Percentiles rank a stretch among this genome's conserved stretches.
Evolutionary conservation across 2,329 filamentous ascomycete species (phyloP).

Genomic region (Diaporthe sp.): DNA sequence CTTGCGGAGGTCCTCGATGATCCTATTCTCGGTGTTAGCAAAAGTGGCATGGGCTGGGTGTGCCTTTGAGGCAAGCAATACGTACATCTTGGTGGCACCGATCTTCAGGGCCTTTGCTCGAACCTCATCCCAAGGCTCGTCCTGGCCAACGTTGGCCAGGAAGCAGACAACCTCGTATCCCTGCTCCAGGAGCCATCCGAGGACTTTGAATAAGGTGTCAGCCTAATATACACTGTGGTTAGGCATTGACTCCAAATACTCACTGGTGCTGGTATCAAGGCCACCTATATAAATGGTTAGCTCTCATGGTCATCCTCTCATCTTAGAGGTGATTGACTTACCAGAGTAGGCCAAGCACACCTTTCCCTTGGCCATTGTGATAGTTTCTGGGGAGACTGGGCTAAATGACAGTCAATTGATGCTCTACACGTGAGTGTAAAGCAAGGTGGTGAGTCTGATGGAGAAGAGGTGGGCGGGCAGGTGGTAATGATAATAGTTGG

Average conservation of each 20-base stretch:
- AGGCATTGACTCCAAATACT: constrained; percentile 8
- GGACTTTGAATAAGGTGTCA: constrained; percentile 28
- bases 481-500: not conserved
- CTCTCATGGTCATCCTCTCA: not conserved
- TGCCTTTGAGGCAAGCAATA: not conserved
- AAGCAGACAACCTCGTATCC: constrained; percentile 70
- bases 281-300: constrained; percentile 31
- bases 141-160: constrained; percentile 79
- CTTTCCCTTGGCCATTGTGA: constrained; percentile 35
- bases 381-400: not conserved
- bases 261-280: constrained; percentile 37
- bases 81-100: constrained; percentile 43
- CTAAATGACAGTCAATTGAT: constrained; percentile 32
- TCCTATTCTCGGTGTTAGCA: constrained; percentile 38
- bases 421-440: not conserved
- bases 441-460: not conserved
- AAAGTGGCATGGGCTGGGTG: constrained; percentile 52
- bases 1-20: constrained; percentile 72
- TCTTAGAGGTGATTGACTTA: not conserved
- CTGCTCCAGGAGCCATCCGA: constrained; percentile 51
- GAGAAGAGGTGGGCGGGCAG: not conserved
- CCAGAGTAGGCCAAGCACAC: constrained; percentile 37
- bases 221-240: not conserved
- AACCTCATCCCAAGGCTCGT: constrained; percentile 79
- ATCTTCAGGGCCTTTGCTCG: constrained; percentile 73